Percentiles rank a stretch among this genome's conserved stretches.
phyloP scores from a whole-genome alignment of 306 rosid species.

The Corylus heterophylla region DNA sequence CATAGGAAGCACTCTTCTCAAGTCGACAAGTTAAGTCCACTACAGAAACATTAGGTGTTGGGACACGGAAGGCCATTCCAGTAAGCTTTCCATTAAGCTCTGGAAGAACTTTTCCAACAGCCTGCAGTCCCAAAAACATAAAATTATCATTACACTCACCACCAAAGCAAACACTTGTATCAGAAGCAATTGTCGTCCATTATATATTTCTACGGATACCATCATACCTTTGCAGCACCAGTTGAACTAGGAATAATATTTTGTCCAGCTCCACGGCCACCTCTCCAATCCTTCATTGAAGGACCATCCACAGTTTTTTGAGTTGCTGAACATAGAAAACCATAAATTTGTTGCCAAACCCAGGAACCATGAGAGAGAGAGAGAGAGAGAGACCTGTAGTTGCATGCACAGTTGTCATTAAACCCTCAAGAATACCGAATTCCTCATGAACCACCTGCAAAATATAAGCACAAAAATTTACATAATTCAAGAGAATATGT shows the following conservation, averaged over 20 bases:
- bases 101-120: conserved; percentile 98
- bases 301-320: conserved; percentile 99
- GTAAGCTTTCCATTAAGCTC: conserved; percentile 97
- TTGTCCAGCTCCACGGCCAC: conserved; percentile 96
- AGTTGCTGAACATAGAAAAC: conserved; percentile 61
- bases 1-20: conserved; percentile 78
- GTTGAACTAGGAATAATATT: conserved; percentile 98
- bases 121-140: conserved; percentile 46
- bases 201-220: background rate
- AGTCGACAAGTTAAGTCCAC: conserved; percentile 97
- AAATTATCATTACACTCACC: conserved; percentile 5
- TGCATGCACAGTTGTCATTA: conserved; percentile 99
- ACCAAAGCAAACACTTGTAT: background rate
- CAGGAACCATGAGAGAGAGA: background rate
- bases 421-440: conserved; percentile 92
- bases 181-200: background rate
- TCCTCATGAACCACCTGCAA: conserved; percentile 89
- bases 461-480: background rate
- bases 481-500: background rate
- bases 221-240: conserved; percentile 92
- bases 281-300: conserved; percentile 99
- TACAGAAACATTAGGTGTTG: conserved; percentile 95
- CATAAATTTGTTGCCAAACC: conserved; percentile 14
- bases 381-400: conserved; percentile 72
- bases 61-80: conserved; percentile 99